Base-by-base conservation (phyloP, 352 stramenopile species). In the Pythium scleroteichum region DNA sequence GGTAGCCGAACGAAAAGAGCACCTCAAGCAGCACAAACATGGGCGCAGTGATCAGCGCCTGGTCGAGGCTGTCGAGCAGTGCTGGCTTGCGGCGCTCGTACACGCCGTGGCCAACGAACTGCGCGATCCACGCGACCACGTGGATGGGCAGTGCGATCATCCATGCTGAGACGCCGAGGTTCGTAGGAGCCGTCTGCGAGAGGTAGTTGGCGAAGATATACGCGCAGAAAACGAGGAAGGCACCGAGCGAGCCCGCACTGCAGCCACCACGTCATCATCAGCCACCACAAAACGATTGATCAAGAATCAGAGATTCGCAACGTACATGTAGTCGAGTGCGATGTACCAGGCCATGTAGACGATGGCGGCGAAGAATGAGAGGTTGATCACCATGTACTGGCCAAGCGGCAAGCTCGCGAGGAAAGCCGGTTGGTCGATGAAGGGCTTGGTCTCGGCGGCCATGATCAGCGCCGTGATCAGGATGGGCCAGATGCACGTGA, bases 321-420 rank as follows among this genome's bases (percentile, higher is more conserved):
- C 73, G 32, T 69, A 78, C 71, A 75, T 68, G 7, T 69, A 53
- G 64, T 92, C 83, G 19, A 92, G 53, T 20, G 66, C 53, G 19
- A 92, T 85, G 64, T 95, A 94, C 85, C 82, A 94, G n/a, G 66
- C 26, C 73, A 88, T 87, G 72, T 94, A 94, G 33, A 94, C 54
- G 0, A 58, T 56, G 1, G 75, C 70, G 27, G 72, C 66, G 39
- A 93, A 26, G 23, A 78, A 69, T 24, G 78, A 86, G 35, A 70
- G 59, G 66, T 95, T 91, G 19, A 91, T 44, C 13, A 89, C 62
- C 35, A 92, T 66, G 62, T 85, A 87, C 33, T 87, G 50, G 19
- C 73, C 54, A 41, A 65, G 75, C 9, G 76, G 71, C 5, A 84
- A 41, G 9, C 24, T 54, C 0, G 57, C 41, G 24, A 78, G 38